Evolutionary conservation across 495 filamentous ascomycete genomes (phyloP).

Genomic region (Penicillium argentinense): DNA sequence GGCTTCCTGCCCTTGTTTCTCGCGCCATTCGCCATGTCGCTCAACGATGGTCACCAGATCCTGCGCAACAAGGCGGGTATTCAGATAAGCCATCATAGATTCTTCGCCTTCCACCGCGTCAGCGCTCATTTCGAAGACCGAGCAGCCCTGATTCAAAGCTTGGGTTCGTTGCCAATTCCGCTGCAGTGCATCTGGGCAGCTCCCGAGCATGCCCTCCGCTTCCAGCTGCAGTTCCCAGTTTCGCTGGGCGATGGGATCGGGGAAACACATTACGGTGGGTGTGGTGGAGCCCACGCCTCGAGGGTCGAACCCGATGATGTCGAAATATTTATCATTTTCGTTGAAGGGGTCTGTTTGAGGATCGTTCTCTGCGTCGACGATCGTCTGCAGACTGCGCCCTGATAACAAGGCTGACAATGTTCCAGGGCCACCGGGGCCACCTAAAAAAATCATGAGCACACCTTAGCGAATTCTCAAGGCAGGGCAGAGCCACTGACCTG

Average conservation of each 20-base stretch:
- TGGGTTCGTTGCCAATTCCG: conserved; percentile 51
- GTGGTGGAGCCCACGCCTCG: conserved; percentile 53
- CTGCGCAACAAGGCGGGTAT: conserved; percentile 45
- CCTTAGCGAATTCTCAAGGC: not conserved
- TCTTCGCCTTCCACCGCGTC: conserved; percentile 20
- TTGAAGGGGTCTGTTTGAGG: conserved; percentile 9
- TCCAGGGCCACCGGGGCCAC: conserved; percentile 54
- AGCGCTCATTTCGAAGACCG: conserved; percentile 27
- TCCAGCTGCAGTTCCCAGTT: conserved; percentile 42
- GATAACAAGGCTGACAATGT: conserved; percentile 34
- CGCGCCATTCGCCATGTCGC: conserved; percentile 47
- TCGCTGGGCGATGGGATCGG: conserved; percentile 34
- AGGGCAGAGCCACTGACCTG: too few relatives aligned
- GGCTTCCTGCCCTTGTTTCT: conserved; percentile 30
- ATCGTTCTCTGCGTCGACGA: conserved; percentile 39
- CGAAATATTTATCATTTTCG: conserved; percentile 42
- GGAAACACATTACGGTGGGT: conserved; percentile 51
- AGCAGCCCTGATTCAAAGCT: conserved; percentile 42
- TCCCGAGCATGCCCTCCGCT: conserved; percentile 45
- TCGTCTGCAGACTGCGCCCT: conserved; percentile 40
- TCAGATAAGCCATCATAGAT: conserved; percentile 47
- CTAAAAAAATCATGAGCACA: conserved; percentile 16
- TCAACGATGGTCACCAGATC: conserved; percentile 56
- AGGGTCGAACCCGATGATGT: conserved; percentile 58
- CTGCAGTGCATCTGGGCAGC: conserved; percentile 29